These are phyloP conservation scores for Glaciozyma martinii DNA, from an alignment of 768 basidiomycete species.

Conservation along the genomic window DNA sequence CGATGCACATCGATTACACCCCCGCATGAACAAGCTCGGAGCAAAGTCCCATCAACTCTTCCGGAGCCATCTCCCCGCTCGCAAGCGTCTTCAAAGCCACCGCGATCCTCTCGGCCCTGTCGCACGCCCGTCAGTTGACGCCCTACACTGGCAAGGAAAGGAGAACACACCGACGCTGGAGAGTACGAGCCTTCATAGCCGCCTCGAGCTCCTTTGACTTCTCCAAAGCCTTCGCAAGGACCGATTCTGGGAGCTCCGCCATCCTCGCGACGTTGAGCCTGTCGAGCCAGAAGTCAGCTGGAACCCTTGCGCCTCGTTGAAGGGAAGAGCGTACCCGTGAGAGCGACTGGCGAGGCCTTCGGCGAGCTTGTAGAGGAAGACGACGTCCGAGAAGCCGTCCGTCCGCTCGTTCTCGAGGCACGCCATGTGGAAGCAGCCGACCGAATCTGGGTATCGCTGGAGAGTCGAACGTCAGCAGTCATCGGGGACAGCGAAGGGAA, in stretches of 20 bases:
- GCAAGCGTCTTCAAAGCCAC: too few species aligned
- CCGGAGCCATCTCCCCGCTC: too few species aligned
- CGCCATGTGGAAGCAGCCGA: constrained; percentile 31
- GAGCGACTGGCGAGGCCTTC: constrained; percentile 16
- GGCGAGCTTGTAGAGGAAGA: constrained; percentile 61
- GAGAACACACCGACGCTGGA: too few species aligned
- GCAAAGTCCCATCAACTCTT: too few species aligned
- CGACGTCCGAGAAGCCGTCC: constrained; percentile 61
- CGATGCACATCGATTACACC: too few species aligned
- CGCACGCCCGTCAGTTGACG: too few species aligned
- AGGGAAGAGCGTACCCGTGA: constrained; percentile 14
- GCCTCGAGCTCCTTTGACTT: constrained; percentile 14
- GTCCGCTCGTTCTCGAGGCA: constrained; percentile 33
- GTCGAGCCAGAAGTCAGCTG: background rate
- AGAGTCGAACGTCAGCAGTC: background rate
- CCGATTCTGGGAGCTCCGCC: constrained; percentile 64
- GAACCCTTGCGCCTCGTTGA: too few species aligned
- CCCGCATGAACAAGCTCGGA: too few species aligned
- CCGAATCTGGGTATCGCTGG: constrained; percentile 11
- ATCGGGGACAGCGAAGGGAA: background rate
- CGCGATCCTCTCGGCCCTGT: too few species aligned
- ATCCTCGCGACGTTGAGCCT: constrained; percentile 39
- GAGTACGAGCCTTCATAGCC: background rate
- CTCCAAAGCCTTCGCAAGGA: constrained; percentile 55
- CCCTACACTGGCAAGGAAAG: too few species aligned